phyloP scores from a whole-genome alignment of 2,329 filamentous ascomycete species.

The Aschersonia sp. region DNA sequence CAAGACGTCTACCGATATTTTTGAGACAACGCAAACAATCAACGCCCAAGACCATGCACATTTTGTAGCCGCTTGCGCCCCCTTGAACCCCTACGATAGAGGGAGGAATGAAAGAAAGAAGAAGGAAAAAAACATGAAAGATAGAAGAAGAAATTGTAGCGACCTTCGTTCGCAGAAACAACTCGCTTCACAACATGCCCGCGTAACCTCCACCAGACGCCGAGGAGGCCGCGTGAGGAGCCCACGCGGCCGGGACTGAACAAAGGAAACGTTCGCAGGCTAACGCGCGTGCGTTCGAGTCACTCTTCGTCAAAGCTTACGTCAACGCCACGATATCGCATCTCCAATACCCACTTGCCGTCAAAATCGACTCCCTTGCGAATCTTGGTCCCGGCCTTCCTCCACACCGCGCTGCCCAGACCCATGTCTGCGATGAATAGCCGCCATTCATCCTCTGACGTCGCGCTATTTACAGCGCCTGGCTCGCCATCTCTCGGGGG shows the following conservation, averaged over 20 bases:
- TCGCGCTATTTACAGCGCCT: constrained; percentile 13
- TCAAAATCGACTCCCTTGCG: constrained; percentile 82
- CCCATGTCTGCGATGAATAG: constrained; percentile 81
- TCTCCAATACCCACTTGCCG: constrained; percentile 67
- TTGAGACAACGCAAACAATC: background rate
- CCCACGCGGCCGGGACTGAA: no score
- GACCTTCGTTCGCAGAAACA: no score
- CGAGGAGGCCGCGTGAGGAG: no score
- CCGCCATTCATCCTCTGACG: constrained; percentile 52
- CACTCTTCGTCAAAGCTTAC: constrained; percentile 10
- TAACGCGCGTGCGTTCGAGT: background rate
- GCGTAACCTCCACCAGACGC: no score
- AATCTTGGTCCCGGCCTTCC: constrained; percentile 66
- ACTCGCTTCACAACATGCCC: background rate
- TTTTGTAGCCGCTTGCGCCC: background rate
- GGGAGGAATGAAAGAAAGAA: background rate
- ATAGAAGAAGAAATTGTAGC: background rate
- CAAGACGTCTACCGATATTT: no score
- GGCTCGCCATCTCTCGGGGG: constrained; percentile 26
- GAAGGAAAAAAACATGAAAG: background rate
- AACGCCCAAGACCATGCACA: background rate
- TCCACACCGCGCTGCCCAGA: constrained; percentile 69
- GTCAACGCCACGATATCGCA: constrained; percentile 33
- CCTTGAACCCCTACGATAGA: no score
- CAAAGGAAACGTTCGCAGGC: no score